phyloP scores from a whole-genome alignment of 805 yeast species.

The Kazachstania taianensis region DNA sequence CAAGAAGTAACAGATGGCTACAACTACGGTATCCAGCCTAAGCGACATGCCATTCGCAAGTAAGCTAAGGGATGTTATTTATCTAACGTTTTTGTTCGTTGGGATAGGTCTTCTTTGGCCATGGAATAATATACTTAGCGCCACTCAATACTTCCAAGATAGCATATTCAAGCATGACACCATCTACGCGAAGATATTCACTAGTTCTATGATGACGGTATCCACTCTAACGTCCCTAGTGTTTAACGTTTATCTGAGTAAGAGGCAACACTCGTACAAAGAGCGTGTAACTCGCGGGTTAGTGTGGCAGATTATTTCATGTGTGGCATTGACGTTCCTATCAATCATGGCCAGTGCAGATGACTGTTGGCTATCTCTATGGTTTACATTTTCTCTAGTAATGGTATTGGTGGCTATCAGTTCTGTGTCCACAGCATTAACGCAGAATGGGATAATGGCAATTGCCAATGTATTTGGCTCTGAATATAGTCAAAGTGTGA shows the following conservation, averaged over 20 bases:
- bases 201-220: constrained; percentile 81
- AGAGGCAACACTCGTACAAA: constrained; percentile 48
- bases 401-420: constrained; percentile 57
- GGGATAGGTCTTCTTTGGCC: constrained; percentile 91
- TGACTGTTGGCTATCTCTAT: constrained; percentile 4
- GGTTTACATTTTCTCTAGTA: constrained; percentile 35
- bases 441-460: constrained; percentile 89
- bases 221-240: constrained; percentile 60
- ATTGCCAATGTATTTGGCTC: constrained; percentile 68
- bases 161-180: constrained; percentile 44
- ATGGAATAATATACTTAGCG: constrained; percentile 87
- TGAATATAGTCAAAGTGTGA: constrained; percentile 73
- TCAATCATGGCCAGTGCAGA: constrained; percentile 11
- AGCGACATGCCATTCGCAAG: constrained; percentile 8
- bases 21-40: neutral
- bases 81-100: constrained; percentile 50
- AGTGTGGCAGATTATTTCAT: constrained; percentile 44
- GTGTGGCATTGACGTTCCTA: constrained; percentile 42
- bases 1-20: neutral
- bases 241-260: constrained; percentile 53
- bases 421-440: constrained; percentile 66
- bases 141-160: constrained; percentile 66
- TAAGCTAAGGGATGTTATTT: constrained; percentile 26
- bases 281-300: constrained; percentile 54
- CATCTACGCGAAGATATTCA: constrained; percentile 45